Conservation (phyloP, 306 rosid species). For the Pyrus betulifolia region DNA sequence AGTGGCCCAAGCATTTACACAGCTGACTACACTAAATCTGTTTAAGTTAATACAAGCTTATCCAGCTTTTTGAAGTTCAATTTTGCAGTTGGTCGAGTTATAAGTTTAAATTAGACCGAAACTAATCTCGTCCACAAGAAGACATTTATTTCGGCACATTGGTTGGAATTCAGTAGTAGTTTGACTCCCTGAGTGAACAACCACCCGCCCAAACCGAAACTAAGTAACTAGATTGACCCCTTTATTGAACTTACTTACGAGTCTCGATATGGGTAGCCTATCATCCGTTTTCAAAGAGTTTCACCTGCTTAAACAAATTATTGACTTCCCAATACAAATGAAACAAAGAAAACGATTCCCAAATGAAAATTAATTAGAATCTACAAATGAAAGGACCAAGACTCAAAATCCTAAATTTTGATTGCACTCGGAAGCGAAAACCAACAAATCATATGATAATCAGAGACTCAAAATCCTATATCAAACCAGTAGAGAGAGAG, state of each 20-base stretch:
- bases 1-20: background rate
- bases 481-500: background rate
- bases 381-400: background rate
- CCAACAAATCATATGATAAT: background rate
- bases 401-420: background rate
- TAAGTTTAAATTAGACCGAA: background rate
- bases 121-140: background rate
- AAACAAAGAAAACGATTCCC: background rate
- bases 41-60: background rate
- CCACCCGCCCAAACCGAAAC: background rate
- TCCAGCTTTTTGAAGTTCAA: background rate
- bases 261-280: no score
- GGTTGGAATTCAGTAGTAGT: background rate
- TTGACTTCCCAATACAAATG: background rate
- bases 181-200: background rate
- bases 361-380: background rate
- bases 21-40: background rate
- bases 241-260: no score
- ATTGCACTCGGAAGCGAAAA: no score
- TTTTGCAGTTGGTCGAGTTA: background rate
- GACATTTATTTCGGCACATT: background rate
- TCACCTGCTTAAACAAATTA: background rate
- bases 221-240: no score
- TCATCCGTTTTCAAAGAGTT: background rate
- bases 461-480: no score